Percentiles rank a stretch among this genome's conserved stretches.
Evolutionary conservation across 1,284 basidiomycete species (phyloP).

Genomic region (Abortiporus biennis): DNA sequence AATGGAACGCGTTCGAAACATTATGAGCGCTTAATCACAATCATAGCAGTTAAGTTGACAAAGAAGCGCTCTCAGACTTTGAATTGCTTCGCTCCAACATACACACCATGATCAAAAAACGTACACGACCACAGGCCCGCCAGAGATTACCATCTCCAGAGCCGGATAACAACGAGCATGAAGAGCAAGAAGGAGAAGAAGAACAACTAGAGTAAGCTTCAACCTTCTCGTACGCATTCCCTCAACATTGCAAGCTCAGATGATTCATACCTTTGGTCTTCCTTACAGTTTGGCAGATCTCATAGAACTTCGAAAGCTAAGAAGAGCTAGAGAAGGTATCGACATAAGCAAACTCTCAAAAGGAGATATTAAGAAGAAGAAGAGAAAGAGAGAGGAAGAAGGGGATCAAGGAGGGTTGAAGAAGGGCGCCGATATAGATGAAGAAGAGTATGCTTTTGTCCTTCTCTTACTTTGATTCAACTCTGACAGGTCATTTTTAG

Average conservation of each 20-base stretch:
- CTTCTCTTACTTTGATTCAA: neutral
- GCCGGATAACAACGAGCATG: slow-evolving; percentile 24
- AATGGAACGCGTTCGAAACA: too few species aligned
- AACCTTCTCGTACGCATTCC: too few species aligned
- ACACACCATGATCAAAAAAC: slow-evolving; percentile 59
- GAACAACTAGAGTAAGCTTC: slow-evolving; percentile 44
- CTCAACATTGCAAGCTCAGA: too few species aligned
- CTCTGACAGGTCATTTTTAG: slow-evolving; percentile 6
- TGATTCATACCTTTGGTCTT: too few species aligned
- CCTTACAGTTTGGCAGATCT: slow-evolving; percentile 68
- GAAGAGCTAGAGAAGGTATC: slow-evolving; percentile 77
- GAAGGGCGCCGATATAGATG: slow-evolving; percentile 36
- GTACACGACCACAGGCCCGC: slow-evolving; percentile 49
- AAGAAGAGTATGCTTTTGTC: slow-evolving; percentile 47
- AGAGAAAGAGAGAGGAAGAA: slow-evolving; percentile 49
- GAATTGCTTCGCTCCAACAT: too few species aligned
- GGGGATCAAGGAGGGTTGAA: slow-evolving; percentile 51
- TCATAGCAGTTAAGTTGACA: too few species aligned
- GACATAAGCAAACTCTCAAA: slow-evolving; percentile 80
- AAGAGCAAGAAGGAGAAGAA: slow-evolving; percentile 31
- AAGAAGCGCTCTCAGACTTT: too few species aligned
- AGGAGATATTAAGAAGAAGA: slow-evolving; percentile 74
- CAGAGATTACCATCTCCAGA: slow-evolving; percentile 41
- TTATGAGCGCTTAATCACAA: too few species aligned
- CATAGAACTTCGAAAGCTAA: slow-evolving; percentile 77